Conservation (phyloP, 345 rosid genomes). For the Abelmoschus esculentus region DNA sequence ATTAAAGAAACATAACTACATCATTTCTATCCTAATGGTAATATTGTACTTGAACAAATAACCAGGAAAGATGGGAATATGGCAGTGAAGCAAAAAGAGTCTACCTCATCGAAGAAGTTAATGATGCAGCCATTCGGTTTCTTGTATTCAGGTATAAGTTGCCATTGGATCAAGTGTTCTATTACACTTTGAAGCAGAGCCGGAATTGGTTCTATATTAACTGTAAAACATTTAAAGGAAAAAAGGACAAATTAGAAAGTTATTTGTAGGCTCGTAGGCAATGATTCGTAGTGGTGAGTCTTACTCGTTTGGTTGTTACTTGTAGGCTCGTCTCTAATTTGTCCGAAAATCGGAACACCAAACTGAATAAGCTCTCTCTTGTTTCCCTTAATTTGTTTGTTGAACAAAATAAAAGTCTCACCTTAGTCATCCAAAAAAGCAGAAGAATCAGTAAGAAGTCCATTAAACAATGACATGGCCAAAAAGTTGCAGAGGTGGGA, state of each 20-base stretch:
- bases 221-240: slow-evolving; percentile 20
- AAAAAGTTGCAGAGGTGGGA: neutral
- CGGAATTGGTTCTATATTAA: slow-evolving; percentile 71
- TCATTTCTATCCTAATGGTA: neutral
- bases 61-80: neutral
- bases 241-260: neutral
- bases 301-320: slow-evolving; percentile 37
- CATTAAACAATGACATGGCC: neutral
- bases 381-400: slow-evolving; percentile 87
- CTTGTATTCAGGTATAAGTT: slow-evolving; percentile 71
- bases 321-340: slow-evolving; percentile 49
- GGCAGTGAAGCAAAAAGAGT: slow-evolving; percentile 9
- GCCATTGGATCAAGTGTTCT: slow-evolving; percentile 81
- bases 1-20: neutral
- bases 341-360: slow-evolving; percentile 78
- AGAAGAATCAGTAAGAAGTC: neutral
- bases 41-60: neutral
- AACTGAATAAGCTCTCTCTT: slow-evolving; percentile 85
- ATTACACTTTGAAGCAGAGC: slow-evolving; percentile 59
- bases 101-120: slow-evolving; percentile 89
- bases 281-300: slow-evolving; percentile 7
- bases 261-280: neutral
- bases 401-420: slow-evolving; percentile 54
- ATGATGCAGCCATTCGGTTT: slow-evolving; percentile 90
- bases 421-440: neutral